Conservation (phyloP, 495 filamentous ascomycete genomes). For the Jackrogersella minutella region DNA sequence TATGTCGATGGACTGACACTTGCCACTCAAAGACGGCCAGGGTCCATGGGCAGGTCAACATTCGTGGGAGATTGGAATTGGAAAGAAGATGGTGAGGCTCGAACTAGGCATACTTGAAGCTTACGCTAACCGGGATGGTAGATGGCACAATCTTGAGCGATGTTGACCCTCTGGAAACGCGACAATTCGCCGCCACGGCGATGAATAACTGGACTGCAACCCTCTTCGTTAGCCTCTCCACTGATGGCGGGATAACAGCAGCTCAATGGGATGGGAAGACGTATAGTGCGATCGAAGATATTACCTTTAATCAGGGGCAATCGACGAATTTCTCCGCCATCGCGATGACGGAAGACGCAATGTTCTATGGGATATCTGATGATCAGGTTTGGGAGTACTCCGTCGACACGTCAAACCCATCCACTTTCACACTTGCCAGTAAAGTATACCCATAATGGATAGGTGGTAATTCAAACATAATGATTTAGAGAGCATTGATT, state of each 20-base stretch:
- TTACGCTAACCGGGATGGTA: constrained; percentile 1
- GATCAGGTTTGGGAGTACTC: constrained; percentile 38
- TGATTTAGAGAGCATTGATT: not conserved
- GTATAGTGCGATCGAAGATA: constrained; percentile 15
- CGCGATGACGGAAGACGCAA: constrained; percentile 35
- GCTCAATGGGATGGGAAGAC: constrained; percentile 19
- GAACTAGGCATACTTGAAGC: not conserved
- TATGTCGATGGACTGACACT: constrained; percentile 27
- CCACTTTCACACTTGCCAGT: constrained; percentile 26
- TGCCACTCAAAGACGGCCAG: constrained; percentile 26
- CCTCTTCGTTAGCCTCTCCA: constrained; percentile 16
- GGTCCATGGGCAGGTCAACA: constrained; percentile 22
- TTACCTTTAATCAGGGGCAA: constrained; percentile 25
- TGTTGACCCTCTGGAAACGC: constrained; percentile 21
- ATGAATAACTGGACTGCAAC: constrained; percentile 31
- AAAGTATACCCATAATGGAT: constrained; percentile 28
- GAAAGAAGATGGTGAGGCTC: constrained; percentile 29
- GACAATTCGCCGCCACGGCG: constrained; percentile 29
- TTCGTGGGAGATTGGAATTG: constrained; percentile 21
- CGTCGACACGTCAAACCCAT: constrained; percentile 26
- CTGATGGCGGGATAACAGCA: constrained; percentile 15
- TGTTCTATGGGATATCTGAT: constrained; percentile 37
- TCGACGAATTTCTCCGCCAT: constrained; percentile 37
- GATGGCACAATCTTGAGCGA: constrained; percentile 30
- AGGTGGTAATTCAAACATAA: not conserved